phyloP scores from a whole-genome alignment of 192 early-diverging fungal genomes.

The Oehlia diaphana region DNA sequence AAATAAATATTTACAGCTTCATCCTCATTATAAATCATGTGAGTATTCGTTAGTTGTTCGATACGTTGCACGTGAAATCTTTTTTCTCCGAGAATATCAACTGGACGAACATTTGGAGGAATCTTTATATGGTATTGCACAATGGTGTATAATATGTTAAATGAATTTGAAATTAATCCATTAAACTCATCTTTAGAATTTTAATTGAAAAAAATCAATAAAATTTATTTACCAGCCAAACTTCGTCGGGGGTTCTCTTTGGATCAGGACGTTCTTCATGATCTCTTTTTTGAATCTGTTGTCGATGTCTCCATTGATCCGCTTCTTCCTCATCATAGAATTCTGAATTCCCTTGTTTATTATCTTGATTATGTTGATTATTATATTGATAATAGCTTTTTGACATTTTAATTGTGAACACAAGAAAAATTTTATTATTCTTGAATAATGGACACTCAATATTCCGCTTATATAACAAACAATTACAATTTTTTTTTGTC shows the following conservation, averaged over 20 bases:
- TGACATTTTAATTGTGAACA: too few relatives aligned
- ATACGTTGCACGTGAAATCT: slow-evolving; percentile 30
- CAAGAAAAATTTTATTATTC: too few relatives aligned
- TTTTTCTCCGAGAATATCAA: slow-evolving; percentile 31
- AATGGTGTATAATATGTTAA: too few relatives aligned
- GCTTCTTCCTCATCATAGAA: slow-evolving; percentile 9
- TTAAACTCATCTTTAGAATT: background rate
- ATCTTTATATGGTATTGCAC: background rate
- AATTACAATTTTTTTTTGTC: background rate
- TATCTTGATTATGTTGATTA: background rate
- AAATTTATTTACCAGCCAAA: slow-evolving; percentile 35
- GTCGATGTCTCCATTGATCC: background rate
- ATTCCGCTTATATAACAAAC: background rate
- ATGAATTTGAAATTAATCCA: background rate
- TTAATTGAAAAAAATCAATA: background rate
- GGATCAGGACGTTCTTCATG: background rate
- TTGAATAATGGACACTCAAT: too few relatives aligned
- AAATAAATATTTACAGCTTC: slow-evolving; percentile 22
- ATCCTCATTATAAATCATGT: slow-evolving; percentile 35
- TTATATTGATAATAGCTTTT: too few relatives aligned
- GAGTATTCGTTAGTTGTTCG: slow-evolving; percentile 28
- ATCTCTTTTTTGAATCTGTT: background rate
- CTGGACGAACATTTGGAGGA: background rate
- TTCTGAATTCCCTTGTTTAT: too few relatives aligned
- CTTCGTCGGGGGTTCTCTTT: slow-evolving; percentile 33